phyloP scores from a whole-genome alignment of 805 yeast genomes.

The Sugiyamaella americana region DNA sequence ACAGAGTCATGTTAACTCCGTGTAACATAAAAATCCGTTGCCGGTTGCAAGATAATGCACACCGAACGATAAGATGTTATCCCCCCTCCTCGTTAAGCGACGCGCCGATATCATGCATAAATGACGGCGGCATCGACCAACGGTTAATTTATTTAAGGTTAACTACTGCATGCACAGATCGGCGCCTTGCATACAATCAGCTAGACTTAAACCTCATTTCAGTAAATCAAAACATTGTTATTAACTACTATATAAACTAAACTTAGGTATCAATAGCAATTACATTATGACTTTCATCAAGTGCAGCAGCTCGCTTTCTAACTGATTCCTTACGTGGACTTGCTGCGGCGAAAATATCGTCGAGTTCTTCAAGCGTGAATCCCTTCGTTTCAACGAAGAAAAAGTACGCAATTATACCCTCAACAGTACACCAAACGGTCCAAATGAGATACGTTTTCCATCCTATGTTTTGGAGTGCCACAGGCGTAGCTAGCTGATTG shows the following conservation, averaged over 20 bases:
- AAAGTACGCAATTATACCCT: conserved; percentile 48
- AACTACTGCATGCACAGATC: too few species aligned
- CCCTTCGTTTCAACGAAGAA: conserved; percentile 73
- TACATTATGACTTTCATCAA: conserved; percentile 5
- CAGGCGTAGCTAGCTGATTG: conserved; percentile 24
- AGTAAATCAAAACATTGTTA: neutral
- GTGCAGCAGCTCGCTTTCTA: conserved; percentile 6
- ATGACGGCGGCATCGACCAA: too few species aligned
- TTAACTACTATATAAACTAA: neutral
- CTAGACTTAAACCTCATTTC: too few species aligned
- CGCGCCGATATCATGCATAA: too few species aligned
- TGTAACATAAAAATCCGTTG: too few species aligned
- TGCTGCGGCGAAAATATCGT: conserved; percentile 40
- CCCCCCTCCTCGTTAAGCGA: too few species aligned
- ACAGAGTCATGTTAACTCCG: too few species aligned
- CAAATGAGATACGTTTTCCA: conserved; percentile 33
- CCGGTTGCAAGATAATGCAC: too few species aligned
- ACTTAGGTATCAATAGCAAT: conserved; percentile 3
- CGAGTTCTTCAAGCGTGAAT: conserved; percentile 72
- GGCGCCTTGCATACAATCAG: too few species aligned
- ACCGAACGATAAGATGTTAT: too few species aligned
- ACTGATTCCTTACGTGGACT: conserved; percentile 18
- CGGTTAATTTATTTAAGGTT: too few species aligned
- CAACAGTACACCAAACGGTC: conserved; percentile 29
- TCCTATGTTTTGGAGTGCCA: conserved; percentile 31